Evolutionary conservation across 1,139 yeast species (phyloP), one percentile per base, ranked within the genome.

Genomic region (Kluyveromyces sp.): DNA sequence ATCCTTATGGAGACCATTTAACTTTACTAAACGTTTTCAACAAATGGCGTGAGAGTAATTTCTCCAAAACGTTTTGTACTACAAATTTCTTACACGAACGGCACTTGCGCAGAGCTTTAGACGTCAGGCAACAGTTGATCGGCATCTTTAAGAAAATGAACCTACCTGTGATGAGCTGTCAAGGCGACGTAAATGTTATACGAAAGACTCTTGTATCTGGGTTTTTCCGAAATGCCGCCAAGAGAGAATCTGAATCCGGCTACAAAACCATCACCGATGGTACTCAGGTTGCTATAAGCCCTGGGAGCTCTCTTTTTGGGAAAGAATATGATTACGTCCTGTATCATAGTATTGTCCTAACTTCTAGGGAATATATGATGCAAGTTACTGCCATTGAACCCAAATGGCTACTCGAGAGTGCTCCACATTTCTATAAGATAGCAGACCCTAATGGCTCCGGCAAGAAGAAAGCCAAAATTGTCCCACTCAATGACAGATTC

Each of bases 351-450:
- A 69, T 92, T 44, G 69, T 89, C 38, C 69, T 86, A 55, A 92
- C 97, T 0, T 74, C 87, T 3, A 80, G 79, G 57, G 97, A 89
- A 67, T 92, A 88, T 61, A 87, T 92, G 96, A 94, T 87, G 47
- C 83, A 87, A 54, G 84, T 81, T 7, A 82, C 94, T 0, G 71
- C 76, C 3, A 80, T 92, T 42, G 94, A 87, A 45, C 89, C 96
- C 0, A 71, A 71, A 50, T 89, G 97, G 96, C 69, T 92, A 35
- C 71, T 82, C 6, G 88, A 84, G 54, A 74, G 78, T 33, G 97
- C 97, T 1, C 96, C 98, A 1, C 78, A 79, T 42, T 89, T 82
- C 63, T 92, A 85, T 72, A 79, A 80, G 60, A 73, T 72, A 8
- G 74, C 81, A 3, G 68, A 64, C 49, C 62, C 60, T 2, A 57